A percentile compares a stretch with the other conserved stretches of the same genome.
Evolutionary conservation across 2,329 filamentous ascomycete genomes (phyloP).

Genomic region (Sporothrix phasma): DNA sequence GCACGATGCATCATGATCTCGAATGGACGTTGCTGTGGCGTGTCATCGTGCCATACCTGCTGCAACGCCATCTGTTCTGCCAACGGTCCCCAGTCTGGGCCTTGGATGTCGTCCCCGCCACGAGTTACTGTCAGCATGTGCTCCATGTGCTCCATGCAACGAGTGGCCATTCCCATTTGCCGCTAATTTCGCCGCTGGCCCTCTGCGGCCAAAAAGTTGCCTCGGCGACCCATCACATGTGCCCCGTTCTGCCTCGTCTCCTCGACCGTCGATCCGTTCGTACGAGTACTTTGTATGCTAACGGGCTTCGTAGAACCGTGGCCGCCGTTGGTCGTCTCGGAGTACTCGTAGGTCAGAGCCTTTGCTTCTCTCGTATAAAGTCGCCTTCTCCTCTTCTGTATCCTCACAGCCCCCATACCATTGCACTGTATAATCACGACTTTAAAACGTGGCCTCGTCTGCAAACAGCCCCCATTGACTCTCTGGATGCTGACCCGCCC

Average conservation of each 20-base stretch:
- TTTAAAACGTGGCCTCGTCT: constrained; percentile 8
- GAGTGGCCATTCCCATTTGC: neutral
- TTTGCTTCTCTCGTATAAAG: neutral
- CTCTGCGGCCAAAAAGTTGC: neutral
- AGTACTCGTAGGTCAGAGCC: too few relatives aligned
- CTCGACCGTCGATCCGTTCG: too few relatives aligned
- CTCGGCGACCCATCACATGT: constrained; percentile 7
- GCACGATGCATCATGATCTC: too few relatives aligned
- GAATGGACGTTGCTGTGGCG: neutral
- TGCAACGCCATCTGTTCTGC: neutral
- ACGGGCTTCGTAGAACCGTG: neutral
- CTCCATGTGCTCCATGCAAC: neutral
- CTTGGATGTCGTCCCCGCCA: neutral
- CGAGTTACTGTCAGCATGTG: neutral
- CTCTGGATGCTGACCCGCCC: neutral
- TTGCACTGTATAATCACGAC: constrained; percentile 10
- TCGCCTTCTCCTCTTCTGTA: neutral
- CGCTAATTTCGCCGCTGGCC: neutral
- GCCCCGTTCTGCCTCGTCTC: neutral
- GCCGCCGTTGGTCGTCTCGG: neutral
- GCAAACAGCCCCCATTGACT: constrained; percentile 5
- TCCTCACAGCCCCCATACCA: neutral
- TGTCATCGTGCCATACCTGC: neutral
- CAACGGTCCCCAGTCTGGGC: too few relatives aligned
- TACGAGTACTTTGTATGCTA: too few relatives aligned